phyloP scores from a whole-genome alignment of 192 early-diverging fungal species.

The Radiomyces spectabilis region DNA sequence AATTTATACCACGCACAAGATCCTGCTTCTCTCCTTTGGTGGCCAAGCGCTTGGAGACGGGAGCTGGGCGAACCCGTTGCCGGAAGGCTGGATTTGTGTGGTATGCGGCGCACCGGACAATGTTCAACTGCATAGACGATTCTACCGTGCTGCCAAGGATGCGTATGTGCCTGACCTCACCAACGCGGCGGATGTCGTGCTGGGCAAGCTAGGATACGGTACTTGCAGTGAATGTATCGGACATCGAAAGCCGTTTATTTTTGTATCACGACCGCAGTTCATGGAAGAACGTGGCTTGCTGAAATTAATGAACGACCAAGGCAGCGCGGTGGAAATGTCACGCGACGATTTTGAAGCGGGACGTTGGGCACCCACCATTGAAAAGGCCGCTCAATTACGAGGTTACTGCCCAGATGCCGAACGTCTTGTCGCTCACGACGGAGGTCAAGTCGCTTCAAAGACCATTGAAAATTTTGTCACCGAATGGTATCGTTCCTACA shows the following conservation, averaged over 20 bases:
- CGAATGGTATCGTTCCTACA: too few relatives aligned
- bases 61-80: constrained; percentile 43
- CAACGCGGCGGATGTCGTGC: constrained; percentile 48
- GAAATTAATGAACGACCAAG: constrained; percentile 49
- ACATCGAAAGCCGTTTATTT: constrained; percentile 48
- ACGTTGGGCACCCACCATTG: constrained; percentile 39
- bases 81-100: constrained; percentile 49
- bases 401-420: constrained; percentile 16
- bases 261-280: constrained; percentile 54
- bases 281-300: constrained; percentile 49
- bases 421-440: constrained; percentile 28
- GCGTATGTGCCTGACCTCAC: constrained; percentile 57
- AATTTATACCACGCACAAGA: constrained; percentile 37
- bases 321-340: constrained; percentile 43
- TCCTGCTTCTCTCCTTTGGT: constrained; percentile 46
- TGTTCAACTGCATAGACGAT: constrained; percentile 34
- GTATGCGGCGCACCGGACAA: constrained; percentile 45
- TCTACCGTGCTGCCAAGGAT: constrained; percentile 43
- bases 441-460: constrained; percentile 32
- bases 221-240: constrained; percentile 57
- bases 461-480: constrained; percentile 25
- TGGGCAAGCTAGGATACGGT: constrained; percentile 59
- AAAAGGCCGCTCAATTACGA: constrained; percentile 23
- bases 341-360: constrained; percentile 49
- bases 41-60: constrained; percentile 40